A percentile compares a stretch with the other conserved stretches of the same genome.
These are phyloP conservation scores for Schizophyllum commune DNA, from an alignment of 1,284 basidiomycete genomes.

Conservation along the genomic window DNA sequence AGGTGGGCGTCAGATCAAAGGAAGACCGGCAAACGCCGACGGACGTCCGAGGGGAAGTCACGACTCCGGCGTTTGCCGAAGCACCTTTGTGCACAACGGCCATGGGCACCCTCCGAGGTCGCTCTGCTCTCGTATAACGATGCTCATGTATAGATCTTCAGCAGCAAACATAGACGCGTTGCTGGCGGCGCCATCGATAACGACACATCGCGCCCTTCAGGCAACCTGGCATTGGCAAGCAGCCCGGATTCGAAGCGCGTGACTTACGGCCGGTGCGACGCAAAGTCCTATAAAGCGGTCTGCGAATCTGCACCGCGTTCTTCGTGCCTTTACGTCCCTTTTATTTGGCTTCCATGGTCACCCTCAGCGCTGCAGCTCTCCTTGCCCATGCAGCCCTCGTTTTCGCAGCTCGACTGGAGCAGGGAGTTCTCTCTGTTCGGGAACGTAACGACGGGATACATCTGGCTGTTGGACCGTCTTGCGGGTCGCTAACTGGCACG, in stretches of 20 bases:
- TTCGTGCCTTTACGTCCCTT: background rate
- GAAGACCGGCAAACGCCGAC: too few relatives aligned
- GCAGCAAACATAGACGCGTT: background rate
- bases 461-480: conserved; percentile 28
- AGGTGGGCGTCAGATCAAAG: too few relatives aligned
- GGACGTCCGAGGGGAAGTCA: too few relatives aligned
- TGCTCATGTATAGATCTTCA: background rate
- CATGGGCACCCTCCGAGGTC: too few relatives aligned
- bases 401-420: background rate
- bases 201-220: background rate
- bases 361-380: background rate
- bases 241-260: background rate
- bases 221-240: background rate
- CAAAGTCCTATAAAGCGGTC: background rate
- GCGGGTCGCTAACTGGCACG: conserved; percentile 23
- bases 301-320: background rate
- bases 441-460: conserved; percentile 23
- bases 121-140: background rate
- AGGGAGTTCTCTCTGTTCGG: background rate
- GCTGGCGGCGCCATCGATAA: background rate
- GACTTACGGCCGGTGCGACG: background rate
- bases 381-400: background rate
- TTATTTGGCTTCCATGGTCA: background rate
- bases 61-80: too few relatives aligned
- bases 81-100: too few relatives aligned